These are phyloP conservation scores for Chlamydomonas reinhardtii DNA, from an alignment of 163 green algal genomes.

Conservation along the genomic window DNA sequence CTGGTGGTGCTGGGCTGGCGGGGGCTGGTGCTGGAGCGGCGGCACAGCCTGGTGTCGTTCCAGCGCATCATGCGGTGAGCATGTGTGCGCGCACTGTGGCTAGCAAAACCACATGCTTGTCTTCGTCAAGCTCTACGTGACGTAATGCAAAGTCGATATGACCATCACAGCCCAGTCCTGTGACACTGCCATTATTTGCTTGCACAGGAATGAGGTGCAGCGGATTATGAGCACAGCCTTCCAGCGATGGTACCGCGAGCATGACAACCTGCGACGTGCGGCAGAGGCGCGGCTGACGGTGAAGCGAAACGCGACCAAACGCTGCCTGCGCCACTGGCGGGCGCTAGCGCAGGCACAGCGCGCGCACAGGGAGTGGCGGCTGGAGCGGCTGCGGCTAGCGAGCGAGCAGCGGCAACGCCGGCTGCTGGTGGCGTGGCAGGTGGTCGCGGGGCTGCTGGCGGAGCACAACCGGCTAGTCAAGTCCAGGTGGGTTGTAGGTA, in stretches of 20 bases:
- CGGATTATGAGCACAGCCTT: constrained; percentile 14
- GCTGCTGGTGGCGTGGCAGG: constrained; percentile 6
- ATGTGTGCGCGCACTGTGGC: background rate
- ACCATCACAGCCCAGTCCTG: background rate
- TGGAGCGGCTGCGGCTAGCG: background rate
- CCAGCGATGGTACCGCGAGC: background rate
- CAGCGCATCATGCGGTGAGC: constrained; percentile 34
- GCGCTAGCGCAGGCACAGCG: background rate
- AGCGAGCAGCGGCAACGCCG: background rate
- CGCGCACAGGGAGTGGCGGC: background rate
- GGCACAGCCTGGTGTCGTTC: background rate
- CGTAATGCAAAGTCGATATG: background rate
- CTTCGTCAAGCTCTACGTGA: too few relatives aligned
- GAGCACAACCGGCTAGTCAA: constrained; percentile 32
- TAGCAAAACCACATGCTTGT: too few relatives aligned
- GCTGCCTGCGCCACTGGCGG: constrained; percentile 35
- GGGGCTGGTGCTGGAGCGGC: background rate
- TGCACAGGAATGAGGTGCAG: constrained; percentile 24
- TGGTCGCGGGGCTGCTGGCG: constrained; percentile 5
- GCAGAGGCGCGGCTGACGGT: background rate
- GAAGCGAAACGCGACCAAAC: background rate
- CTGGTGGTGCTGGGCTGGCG: constrained; percentile 21
- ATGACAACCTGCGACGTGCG: constrained; percentile 9
- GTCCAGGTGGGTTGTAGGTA: background rate
- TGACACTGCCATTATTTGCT: too few relatives aligned